Percentiles rank a stretch among this genome's conserved stretches.
Evolutionary conservation across 306 rosid genomes (phyloP).

Genomic region (Malus fusca): DNA sequence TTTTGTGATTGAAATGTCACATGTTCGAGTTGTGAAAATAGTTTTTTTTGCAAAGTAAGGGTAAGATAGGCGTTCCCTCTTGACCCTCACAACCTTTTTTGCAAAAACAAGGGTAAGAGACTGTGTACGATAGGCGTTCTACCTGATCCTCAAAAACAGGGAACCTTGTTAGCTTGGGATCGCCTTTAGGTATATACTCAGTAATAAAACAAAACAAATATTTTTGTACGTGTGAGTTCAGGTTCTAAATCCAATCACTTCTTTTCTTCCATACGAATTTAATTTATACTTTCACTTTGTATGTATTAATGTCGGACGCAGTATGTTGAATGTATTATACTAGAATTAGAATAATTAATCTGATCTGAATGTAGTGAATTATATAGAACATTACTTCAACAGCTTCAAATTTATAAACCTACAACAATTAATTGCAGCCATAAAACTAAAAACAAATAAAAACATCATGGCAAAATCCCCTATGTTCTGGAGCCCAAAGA

Average conservation of each 20-base stretch:
- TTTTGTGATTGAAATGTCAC: too few species aligned
- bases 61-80: too few species aligned
- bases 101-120: too few species aligned
- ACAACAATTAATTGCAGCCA: background rate
- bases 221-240: background rate
- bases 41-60: too few species aligned
- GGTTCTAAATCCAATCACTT: background rate
- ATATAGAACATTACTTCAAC: background rate
- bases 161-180: too few species aligned
- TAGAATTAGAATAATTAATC: background rate
- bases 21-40: too few species aligned
- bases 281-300: background rate
- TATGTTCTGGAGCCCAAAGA: background rate
- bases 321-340: background rate
- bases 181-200: background rate
- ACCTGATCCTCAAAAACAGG: too few species aligned
- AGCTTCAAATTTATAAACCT: background rate
- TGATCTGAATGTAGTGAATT: background rate
- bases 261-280: background rate
- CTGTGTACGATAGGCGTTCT: too few species aligned
- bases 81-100: too few species aligned
- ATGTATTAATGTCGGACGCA: background rate
- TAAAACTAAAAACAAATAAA: background rate
- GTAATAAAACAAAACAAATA: background rate
- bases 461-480: background rate